Conservation (phyloP, 2,329 filamentous ascomycete species). For the Apiospora marii region DNA sequence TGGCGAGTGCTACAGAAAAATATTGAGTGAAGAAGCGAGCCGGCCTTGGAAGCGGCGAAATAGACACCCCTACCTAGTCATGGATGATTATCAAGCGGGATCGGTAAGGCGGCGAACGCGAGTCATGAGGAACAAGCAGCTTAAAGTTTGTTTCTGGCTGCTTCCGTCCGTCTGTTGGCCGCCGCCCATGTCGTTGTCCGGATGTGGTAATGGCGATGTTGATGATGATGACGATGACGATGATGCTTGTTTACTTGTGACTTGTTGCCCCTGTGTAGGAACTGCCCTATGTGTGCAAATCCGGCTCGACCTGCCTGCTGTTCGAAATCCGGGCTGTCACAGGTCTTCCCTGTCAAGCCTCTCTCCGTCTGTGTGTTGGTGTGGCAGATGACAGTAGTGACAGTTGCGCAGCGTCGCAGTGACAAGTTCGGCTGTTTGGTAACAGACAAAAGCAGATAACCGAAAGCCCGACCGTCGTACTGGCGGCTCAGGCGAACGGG, state of each 20-base stretch:
- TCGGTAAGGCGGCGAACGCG: background rate
- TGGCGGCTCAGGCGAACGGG: too few relatives aligned
- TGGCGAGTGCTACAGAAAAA: too few relatives aligned
- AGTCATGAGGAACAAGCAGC: background rate
- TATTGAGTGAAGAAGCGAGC: too few relatives aligned
- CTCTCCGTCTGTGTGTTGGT: background rate
- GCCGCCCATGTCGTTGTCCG: background rate
- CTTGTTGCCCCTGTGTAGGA: background rate
- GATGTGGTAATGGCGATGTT: background rate
- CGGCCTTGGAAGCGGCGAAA: slow-evolving; percentile 3
- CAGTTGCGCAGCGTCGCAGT: background rate
- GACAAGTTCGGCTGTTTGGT: background rate
- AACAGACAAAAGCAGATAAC: background rate
- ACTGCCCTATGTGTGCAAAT: background rate
- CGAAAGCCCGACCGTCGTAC: too few relatives aligned
- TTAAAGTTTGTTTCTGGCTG: background rate
- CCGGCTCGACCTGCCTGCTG: background rate
- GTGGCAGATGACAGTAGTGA: background rate
- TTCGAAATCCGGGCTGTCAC: background rate
- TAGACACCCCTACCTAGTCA: background rate
- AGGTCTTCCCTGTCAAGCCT: background rate
- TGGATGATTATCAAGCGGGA: background rate
- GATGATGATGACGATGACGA: background rate
- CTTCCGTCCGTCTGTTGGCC: background rate
- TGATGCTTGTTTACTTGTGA: background rate